Base-by-base conservation (phyloP, 108 stramenopile species). In the Cylindrotheca closterium region DNA sequence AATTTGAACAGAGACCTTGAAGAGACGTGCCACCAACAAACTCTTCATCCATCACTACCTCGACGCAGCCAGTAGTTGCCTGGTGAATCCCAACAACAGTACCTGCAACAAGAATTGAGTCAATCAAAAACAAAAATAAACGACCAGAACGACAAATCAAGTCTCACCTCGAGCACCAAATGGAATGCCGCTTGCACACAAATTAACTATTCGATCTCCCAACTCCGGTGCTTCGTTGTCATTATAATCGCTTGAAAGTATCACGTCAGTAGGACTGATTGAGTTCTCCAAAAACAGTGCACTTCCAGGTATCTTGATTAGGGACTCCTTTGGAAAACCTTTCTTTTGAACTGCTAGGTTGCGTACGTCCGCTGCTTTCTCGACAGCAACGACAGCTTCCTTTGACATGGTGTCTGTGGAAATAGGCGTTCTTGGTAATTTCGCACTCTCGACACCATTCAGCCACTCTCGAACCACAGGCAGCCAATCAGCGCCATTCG, bases 31-130 rank as follows among this genome's bases (percentile, higher is more conserved):
- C 98, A 48, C 97, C 99, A 37, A 98, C 87, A 61, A 99, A 98
- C 71, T 97, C 96, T 67, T 97, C 94, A 75, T 99, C 99, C 80
- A 98, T 94, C 25, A 99, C 92, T 42, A 99, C 95, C 59, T 99
- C 99, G 30, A 99, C 99, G 70, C 95, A 97, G 22, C 89, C 94
- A 15, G 87, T 89, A 18, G 74, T 70, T 30, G 86, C 75, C 61
- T 93, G 83, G 70, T 99, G 98, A 60, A 94, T 85, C 0, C 86
- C 93, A 63, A 99, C 93, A 51, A 99, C 97, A 30, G 97, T 97
- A 26, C 99, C 37, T 42, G 15, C n/a, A n/a, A n/a, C n/a, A n/a
- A n/a, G n/a, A n/a, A n/a, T n/a, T n/a, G n/a, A n/a, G n/a, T n/a
- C n/a, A n/a, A 42, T 42, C 37, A 42, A 15, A 42, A 42, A 42